A percentile compares a stretch with the other conserved stretches of the same genome.
Conservation (phyloP, 352 stramenopile genomes). For the Thalassiosira livingstoniorum region DNA sequence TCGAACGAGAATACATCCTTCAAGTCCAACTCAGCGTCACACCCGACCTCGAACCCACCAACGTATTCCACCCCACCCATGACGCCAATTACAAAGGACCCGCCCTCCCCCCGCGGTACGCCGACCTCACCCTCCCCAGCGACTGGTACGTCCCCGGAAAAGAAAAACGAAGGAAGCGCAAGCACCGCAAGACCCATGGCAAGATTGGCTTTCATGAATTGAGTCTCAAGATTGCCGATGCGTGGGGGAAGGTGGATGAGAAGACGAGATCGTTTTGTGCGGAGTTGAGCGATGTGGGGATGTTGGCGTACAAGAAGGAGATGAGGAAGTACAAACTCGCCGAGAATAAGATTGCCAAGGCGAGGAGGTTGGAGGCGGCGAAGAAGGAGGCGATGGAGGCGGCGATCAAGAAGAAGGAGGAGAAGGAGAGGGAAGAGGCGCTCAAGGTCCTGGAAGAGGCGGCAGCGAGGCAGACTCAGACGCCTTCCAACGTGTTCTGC, state of each 20-base stretch:
- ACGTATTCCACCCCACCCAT: conserved; percentile 23
- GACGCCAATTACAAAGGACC: conserved; percentile 6
- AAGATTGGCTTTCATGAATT: conserved; percentile 44
- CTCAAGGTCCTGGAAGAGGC: too few relatives aligned
- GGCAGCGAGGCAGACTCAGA: too few relatives aligned
- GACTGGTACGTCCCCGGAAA: conserved; percentile 38
- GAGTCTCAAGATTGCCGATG: conserved; percentile 5
- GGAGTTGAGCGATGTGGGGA: background rate
- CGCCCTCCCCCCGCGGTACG: conserved; percentile 19
- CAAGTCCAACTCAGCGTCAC: conserved; percentile 4
- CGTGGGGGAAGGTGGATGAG: conserved; percentile 18
- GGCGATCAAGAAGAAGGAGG: too few relatives aligned
- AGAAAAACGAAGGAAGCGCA: conserved; percentile 23
- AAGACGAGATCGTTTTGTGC: conserved; percentile 16
- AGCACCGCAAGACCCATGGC: conserved; percentile 40
- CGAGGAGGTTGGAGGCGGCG: background rate
- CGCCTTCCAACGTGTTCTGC: too few relatives aligned
- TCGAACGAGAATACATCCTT: conserved; percentile 31
- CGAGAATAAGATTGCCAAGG: background rate
- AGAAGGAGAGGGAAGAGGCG: too few relatives aligned
- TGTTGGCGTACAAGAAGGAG: conserved; percentile 20
- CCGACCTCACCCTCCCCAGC: conserved; percentile 18
- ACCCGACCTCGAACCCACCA: background rate
- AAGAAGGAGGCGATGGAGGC: too few relatives aligned
- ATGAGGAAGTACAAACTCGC: conserved; percentile 14